Evolutionary conservation across 257 asterid species (phyloP).

Genomic region (Penstemon eatonii): DNA sequence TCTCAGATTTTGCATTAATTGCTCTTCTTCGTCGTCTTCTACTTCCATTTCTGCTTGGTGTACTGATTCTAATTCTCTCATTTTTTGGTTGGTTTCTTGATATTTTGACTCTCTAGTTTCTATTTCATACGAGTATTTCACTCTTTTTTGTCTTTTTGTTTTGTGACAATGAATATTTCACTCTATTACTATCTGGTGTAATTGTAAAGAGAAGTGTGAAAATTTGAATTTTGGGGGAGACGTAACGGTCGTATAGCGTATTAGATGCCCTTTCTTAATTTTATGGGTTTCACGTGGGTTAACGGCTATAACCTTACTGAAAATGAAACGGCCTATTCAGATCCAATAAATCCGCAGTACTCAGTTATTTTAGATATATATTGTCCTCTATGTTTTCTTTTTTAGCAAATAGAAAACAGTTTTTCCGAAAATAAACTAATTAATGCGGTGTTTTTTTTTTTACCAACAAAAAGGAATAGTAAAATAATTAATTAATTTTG

Average conservation of each 20-base stretch:
- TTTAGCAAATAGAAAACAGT: too few relatives aligned
- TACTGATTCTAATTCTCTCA: constrained; percentile 30
- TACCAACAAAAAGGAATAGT: too few relatives aligned
- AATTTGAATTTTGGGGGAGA: constrained; percentile 30
- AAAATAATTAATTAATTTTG: too few relatives aligned
- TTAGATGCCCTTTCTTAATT: constrained; percentile 16
- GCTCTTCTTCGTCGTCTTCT: constrained; percentile 44
- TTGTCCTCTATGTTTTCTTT: too few relatives aligned
- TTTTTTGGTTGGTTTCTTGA: constrained; percentile 6
- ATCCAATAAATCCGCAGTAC: background rate
- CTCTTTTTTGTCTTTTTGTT: background rate
- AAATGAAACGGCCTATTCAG: background rate
- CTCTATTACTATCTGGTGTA: background rate
- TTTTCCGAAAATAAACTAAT: too few relatives aligned
- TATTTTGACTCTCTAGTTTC: background rate
- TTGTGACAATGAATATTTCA: background rate
- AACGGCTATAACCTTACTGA: constrained; percentile 29
- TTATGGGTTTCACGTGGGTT: constrained; percentile 6
- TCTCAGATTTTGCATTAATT: constrained; percentile 55
- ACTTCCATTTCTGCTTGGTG: constrained; percentile 28
- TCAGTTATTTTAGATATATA: too few relatives aligned
- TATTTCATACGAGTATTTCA: background rate
- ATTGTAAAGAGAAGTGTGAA: background rate
- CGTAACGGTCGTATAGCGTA: constrained; percentile 44
- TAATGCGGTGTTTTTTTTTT: too few relatives aligned